A percentile compares a stretch with the other conserved stretches of the same genome.
phyloP scores from a whole-genome alignment of 306 rosid genomes.

The Mimosa bimucronata region DNA sequence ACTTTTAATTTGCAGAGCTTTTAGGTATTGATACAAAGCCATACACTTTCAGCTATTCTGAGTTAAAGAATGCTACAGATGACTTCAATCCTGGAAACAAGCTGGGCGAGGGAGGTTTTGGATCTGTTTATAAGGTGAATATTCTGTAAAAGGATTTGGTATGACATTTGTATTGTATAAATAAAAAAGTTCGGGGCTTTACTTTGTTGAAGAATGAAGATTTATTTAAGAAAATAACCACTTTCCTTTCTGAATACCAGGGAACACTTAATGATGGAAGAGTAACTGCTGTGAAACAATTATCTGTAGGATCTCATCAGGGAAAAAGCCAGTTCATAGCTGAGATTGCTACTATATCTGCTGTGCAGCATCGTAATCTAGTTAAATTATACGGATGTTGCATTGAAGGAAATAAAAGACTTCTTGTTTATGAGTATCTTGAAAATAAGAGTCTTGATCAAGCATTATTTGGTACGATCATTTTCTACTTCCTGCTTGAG shows the following conservation, averaged over 20 bases:
- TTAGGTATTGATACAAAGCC: constrained; percentile 69
- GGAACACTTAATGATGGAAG: constrained; percentile 79
- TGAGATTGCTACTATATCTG: constrained; percentile 85
- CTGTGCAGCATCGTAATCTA: constrained; percentile 82
- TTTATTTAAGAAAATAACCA: background rate
- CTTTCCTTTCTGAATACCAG: constrained; percentile 40
- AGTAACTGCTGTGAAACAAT: constrained; percentile 71
- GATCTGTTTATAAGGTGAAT: constrained; percentile 75
- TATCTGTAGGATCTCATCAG: too few species aligned
- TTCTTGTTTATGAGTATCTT: too few species aligned
- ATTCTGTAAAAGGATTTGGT: background rate
- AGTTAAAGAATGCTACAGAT: too few species aligned
- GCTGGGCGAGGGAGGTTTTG: constrained; percentile 90
- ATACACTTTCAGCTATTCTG: constrained; percentile 70
- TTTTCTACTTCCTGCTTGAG: too few species aligned
- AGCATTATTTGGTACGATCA: too few species aligned
- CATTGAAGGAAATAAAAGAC: too few species aligned
- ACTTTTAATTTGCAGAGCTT: constrained; percentile 55
- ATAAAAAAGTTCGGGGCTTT: background rate
- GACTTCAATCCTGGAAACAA: constrained; percentile 63
- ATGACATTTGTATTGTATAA: background rate
- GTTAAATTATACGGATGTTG: constrained; percentile 82
- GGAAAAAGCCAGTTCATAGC: constrained; percentile 81
- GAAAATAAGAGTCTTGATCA: too few species aligned
- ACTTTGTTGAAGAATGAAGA: background rate